Conservation (phyloP, 495 filamentous ascomycete genomes). For the Penicillium paradoxum region DNA sequence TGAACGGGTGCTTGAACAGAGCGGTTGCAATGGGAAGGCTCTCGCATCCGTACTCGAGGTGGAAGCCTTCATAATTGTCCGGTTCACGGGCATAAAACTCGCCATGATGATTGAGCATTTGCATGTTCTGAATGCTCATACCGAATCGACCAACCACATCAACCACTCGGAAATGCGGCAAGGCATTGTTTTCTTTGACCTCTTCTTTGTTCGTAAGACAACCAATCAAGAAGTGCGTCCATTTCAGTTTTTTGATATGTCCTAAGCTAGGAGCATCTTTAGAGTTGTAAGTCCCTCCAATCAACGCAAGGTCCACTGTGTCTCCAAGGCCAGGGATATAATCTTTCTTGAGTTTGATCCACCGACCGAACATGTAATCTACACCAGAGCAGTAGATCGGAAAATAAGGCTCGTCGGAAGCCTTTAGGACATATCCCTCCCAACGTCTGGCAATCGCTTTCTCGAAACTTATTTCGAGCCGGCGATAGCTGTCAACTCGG, state of each 20-base stretch:
- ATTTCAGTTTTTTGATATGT: slow-evolving; percentile 48
- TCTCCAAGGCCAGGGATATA: slow-evolving; percentile 79
- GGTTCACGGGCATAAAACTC: slow-evolving; percentile 30
- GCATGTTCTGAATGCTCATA: slow-evolving; percentile 46
- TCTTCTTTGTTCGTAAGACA: slow-evolving; percentile 69
- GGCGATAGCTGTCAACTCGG: slow-evolving; percentile 31
- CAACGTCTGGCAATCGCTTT: slow-evolving; percentile 57
- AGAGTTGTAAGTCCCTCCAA: slow-evolving; percentile 65
- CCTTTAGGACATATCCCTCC: slow-evolving; percentile 79
- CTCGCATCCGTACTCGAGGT: slow-evolving; percentile 29
- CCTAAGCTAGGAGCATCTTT: slow-evolving; percentile 44
- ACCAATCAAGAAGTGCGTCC: slow-evolving; percentile 77
- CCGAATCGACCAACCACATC: slow-evolving; percentile 47
- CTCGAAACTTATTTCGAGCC: slow-evolving; percentile 58
- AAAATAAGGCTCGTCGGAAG: slow-evolving; percentile 73
- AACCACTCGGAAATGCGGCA: slow-evolving; percentile 62
- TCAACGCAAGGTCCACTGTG: slow-evolving; percentile 71
- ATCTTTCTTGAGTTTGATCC: slow-evolving; percentile 87
- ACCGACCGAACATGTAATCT: slow-evolving; percentile 41
- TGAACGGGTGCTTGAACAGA: slow-evolving; percentile 56
- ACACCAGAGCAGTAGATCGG: slow-evolving; percentile 37
- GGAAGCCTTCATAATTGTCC: slow-evolving; percentile 26
- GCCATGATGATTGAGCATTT: slow-evolving; percentile 49
- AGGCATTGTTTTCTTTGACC: slow-evolving; percentile 46
- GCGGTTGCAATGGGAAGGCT: slow-evolving; percentile 33